Base-by-base conservation (phyloP, 2,329 filamentous ascomycete species). In the Epichloe elymi region DNA sequence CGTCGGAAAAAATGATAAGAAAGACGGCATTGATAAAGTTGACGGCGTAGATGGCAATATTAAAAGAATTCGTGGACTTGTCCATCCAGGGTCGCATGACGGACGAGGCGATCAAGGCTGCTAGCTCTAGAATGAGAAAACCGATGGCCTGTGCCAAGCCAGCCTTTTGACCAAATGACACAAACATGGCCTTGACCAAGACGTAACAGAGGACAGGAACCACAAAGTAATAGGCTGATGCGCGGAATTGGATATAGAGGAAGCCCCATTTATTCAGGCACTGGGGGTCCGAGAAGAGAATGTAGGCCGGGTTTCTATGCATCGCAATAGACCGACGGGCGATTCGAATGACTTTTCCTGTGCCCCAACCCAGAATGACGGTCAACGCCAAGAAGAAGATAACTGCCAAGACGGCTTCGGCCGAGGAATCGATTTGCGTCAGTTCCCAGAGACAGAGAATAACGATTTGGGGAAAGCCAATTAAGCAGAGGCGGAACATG, bases 191-290 rank as follows among this genome's bases (percentile, higher is more conserved):
- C 75, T 95, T 96, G 67, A 93, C 61, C n/a, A 95, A 64, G 38
- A 85, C 80, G 67, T 95, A 95, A 46, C 71, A 68, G 50, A 96
- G 74, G 48, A 84, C 71, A 0, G 88, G 88, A 36, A 93, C 79
- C 60, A 96, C 87, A 67, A 91, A 96, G 74, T 93, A 96, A 76
- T 95, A 95, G 38, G 88, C 88, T 1, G 89, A 91, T 35, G 90
- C 90, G 61, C 90, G 86, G 76, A 94, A 96, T 67, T 95, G 90
- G 42, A 96, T 88, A 64, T 96, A 96, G 57, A 96, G 79, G 74
- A 96, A 96, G 30, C 90, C 90, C 90, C 89, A 96, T 71, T 95
- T 94, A 78, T 96, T 95, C 56, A 96, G 78, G 50, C 86, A 83
- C 54, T 87, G 79, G 17, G 17, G 88, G 61, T 96, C 89, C 3